These are phyloP conservation scores for Talaromyces sp. DNA, from an alignment of 2,329 filamentous ascomycete species.

Conservation along the genomic window DNA sequence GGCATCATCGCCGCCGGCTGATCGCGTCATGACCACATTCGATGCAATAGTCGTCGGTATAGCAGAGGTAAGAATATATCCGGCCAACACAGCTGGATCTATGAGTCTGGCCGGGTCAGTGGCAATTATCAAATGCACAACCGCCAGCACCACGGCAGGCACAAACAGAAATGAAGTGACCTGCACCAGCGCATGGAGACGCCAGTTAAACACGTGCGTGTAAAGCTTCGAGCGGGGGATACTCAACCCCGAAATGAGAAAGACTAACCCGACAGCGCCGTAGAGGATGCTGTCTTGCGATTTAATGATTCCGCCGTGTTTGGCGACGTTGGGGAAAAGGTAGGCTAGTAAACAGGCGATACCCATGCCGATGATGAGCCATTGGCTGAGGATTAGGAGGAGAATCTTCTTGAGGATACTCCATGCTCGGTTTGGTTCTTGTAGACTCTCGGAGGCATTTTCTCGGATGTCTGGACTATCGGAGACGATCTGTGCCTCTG, in stretches of 20 bases:
- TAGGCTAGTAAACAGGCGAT: constrained; percentile 52
- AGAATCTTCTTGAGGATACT: constrained; percentile 22
- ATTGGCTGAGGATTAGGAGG: constrained; percentile 51
- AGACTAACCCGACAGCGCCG: constrained; percentile 65
- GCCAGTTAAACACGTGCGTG: constrained; percentile 62
- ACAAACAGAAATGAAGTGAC: constrained; percentile 64
- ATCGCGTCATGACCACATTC: constrained; percentile 70
- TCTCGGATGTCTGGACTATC: constrained; percentile 3
- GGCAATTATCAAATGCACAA: constrained; percentile 52
- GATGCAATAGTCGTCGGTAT: constrained; percentile 70
- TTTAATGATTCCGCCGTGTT: constrained; percentile 42
- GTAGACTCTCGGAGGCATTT: not conserved
- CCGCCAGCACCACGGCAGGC: constrained; percentile 58
- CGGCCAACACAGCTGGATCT: constrained; percentile 62
- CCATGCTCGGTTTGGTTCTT: constrained; percentile 2
- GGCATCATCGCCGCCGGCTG: constrained; percentile 64
- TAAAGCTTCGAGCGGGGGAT: constrained; percentile 60
- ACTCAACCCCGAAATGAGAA: constrained; percentile 67
- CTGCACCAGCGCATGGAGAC: constrained; percentile 65
- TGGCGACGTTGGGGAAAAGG: constrained; percentile 50
- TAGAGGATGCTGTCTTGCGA: constrained; percentile 56
- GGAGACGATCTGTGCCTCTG: not conserved
- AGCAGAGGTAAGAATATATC: constrained; percentile 64
- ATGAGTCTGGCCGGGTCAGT: constrained; percentile 48
- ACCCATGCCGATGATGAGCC: constrained; percentile 62